These are phyloP conservation scores for Paramecium tetraurelia DNA, from an alignment of 73 alveolate genomes.

Conservation along the genomic window DNA sequence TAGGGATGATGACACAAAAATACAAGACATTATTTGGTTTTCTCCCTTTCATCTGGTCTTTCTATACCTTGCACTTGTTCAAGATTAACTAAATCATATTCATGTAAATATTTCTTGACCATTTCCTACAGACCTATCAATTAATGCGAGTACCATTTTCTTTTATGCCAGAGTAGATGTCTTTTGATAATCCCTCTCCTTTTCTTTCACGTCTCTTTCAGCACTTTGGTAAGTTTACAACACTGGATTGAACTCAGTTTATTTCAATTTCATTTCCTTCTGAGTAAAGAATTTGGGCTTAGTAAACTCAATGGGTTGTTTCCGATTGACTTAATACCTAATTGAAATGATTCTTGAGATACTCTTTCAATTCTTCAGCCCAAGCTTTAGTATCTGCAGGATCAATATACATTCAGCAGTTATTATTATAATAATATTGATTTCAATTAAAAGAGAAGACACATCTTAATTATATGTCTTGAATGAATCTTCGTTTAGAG, in stretches of 20 bases:
- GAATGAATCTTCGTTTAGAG: background rate
- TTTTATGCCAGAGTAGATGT: background rate
- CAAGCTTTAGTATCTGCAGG: constrained; percentile 27
- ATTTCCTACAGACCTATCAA: background rate
- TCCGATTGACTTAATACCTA: background rate
- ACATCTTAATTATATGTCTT: background rate
- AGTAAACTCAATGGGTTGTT: background rate
- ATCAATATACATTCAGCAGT: constrained; percentile 29
- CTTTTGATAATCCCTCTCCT: background rate
- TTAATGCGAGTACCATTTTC: background rate
- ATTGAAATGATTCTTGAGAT: background rate
- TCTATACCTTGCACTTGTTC: background rate
- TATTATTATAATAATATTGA: background rate
- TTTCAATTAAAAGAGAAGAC: background rate
- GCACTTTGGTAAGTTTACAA: background rate
- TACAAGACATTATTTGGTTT: background rate
- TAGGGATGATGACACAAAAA: background rate
- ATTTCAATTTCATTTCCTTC: constrained; percentile 20
- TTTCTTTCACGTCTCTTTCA: background rate
- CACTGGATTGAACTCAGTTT: constrained; percentile 8
- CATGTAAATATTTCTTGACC: constrained; percentile 28
- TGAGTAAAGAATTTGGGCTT: background rate
- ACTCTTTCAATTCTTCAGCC: constrained; percentile 33
- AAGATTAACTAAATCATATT: constrained; percentile 11
- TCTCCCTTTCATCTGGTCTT: constrained; percentile 46